Conservation (phyloP, 179 eudicot genomes). For the Spinacia oleracea region DNA sequence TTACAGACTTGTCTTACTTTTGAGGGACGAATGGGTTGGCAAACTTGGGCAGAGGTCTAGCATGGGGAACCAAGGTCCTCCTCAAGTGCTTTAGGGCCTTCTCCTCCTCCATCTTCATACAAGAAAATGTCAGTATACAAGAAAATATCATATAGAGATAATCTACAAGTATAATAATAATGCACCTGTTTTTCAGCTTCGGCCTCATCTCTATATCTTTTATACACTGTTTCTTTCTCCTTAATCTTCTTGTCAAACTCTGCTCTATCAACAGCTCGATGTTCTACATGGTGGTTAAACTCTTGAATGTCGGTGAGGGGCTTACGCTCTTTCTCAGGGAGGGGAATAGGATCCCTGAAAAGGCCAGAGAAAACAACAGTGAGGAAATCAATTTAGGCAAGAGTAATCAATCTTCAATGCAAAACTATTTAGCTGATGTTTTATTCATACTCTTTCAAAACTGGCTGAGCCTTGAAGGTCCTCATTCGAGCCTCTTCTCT, state of each 20-base stretch:
- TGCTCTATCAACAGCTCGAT: slow-evolving; percentile 82
- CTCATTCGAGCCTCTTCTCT: slow-evolving; percentile 82
- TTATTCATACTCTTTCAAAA: slow-evolving; percentile 68
- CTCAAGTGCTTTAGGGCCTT: slow-evolving; percentile 91
- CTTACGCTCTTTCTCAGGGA: slow-evolving; percentile 80
- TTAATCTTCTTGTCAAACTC: slow-evolving; percentile 91
- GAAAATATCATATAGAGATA: too few species aligned
- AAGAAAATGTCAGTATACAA: neutral
- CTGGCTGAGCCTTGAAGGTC: slow-evolving; percentile 82
- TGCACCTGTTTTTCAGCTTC: slow-evolving; percentile 62
- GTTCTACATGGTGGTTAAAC: slow-evolving; percentile 69
- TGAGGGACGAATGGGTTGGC: slow-evolving; percentile 75
- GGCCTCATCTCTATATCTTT: slow-evolving; percentile 90
- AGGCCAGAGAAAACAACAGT: neutral
- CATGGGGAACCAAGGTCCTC: slow-evolving; percentile 89
- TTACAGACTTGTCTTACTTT: slow-evolving; percentile 42
- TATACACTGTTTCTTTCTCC: slow-evolving; percentile 83
- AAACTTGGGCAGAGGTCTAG: slow-evolving; percentile 85
- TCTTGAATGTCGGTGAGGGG: slow-evolving; percentile 89
- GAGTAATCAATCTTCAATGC: neutral
- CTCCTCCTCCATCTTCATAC: slow-evolving; percentile 86
- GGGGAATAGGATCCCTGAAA: slow-evolving; percentile 87
- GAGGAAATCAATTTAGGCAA: neutral
- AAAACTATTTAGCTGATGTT: too few species aligned
- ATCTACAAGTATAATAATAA: neutral